phyloP scores from a whole-genome alignment of 805 yeast species.

The Vanderwaltozyma verrucispora region DNA sequence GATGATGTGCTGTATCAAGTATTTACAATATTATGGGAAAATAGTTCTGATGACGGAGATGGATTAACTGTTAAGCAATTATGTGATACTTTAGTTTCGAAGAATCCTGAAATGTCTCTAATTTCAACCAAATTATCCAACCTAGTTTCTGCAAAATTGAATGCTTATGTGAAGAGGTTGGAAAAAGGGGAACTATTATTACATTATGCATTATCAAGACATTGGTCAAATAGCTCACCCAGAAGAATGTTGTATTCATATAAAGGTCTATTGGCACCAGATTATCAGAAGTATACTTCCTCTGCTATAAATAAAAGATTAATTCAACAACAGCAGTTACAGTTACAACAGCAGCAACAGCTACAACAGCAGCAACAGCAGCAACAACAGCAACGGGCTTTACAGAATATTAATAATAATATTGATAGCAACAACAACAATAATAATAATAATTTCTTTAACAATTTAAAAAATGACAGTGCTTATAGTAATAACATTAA shows the following conservation, averaged over 20 bases:
- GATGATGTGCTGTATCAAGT: constrained; percentile 71
- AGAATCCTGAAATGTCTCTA: constrained; percentile 76
- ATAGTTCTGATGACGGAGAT: constrained; percentile 48
- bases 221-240: constrained; percentile 87
- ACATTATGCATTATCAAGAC: constrained; percentile 67
- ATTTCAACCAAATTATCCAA: constrained; percentile 72
- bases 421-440: too few relatives aligned
- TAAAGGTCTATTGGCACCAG: constrained; percentile 64
- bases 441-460: too few relatives aligned
- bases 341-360: neutral
- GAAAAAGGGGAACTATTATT: constrained; percentile 71
- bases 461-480: too few relatives aligned
- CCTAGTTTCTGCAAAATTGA: constrained; percentile 69
- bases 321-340: constrained; percentile 2
- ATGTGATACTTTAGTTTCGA: constrained; percentile 61
- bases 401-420: neutral
- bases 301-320: constrained; percentile 2
- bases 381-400: neutral
- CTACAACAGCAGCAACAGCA: neutral
- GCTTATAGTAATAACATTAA: too few relatives aligned
- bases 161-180: constrained; percentile 78
- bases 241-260: constrained; percentile 82
- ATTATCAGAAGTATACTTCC: constrained; percentile 58
- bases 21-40: constrained; percentile 56
- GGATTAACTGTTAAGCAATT: constrained; percentile 90